phyloP scores from a whole-genome alignment of 2,329 filamentous ascomycete species.

The Sporothrix dimorphospora region DNA sequence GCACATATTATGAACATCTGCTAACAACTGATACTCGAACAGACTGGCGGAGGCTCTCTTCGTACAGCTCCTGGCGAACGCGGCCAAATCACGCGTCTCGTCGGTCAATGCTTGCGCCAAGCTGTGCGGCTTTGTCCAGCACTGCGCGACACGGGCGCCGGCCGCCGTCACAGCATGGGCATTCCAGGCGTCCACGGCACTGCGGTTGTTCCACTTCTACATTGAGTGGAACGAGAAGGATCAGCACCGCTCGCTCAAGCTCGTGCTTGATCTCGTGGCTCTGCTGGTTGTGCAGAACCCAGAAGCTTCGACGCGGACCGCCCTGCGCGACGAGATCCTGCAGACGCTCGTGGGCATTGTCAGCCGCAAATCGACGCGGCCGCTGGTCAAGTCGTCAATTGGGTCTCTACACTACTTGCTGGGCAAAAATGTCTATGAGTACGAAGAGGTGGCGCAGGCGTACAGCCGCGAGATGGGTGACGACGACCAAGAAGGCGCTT shows the following conservation, averaged over 20 bases:
- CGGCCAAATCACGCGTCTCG: slow-evolving; percentile 57
- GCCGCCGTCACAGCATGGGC: slow-evolving; percentile 51
- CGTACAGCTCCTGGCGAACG: slow-evolving; percentile 51
- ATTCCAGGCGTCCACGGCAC: slow-evolving; percentile 53
- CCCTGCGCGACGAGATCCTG: slow-evolving; percentile 52
- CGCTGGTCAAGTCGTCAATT: slow-evolving; percentile 70
- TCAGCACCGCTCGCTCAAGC: slow-evolving; percentile 64
- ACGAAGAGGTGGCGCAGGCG: slow-evolving; percentile 49
- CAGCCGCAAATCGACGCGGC: slow-evolving; percentile 61
- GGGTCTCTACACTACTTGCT: slow-evolving; percentile 69
- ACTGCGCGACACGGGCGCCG: slow-evolving; percentile 49
- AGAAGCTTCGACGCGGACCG: slow-evolving; percentile 41
- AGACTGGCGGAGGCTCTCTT: slow-evolving; percentile 44
- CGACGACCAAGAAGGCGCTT: slow-evolving; percentile 20
- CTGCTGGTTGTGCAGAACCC: slow-evolving; percentile 57
- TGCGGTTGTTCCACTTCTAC: slow-evolving; percentile 63
- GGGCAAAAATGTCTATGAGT: slow-evolving; percentile 59
- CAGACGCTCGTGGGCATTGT: slow-evolving; percentile 61
- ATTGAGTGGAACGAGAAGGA: slow-evolving; percentile 70
- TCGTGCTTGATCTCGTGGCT: slow-evolving; percentile 62
- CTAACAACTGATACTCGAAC: background rate
- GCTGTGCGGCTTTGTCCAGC: slow-evolving; percentile 65
- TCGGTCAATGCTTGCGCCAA: slow-evolving; percentile 62
- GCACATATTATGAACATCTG: background rate
- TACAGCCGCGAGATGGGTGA: slow-evolving; percentile 44